These are phyloP conservation scores for Pichia cactophila DNA, from an alignment of 1,139 yeast species.

Conservation along the genomic window DNA sequence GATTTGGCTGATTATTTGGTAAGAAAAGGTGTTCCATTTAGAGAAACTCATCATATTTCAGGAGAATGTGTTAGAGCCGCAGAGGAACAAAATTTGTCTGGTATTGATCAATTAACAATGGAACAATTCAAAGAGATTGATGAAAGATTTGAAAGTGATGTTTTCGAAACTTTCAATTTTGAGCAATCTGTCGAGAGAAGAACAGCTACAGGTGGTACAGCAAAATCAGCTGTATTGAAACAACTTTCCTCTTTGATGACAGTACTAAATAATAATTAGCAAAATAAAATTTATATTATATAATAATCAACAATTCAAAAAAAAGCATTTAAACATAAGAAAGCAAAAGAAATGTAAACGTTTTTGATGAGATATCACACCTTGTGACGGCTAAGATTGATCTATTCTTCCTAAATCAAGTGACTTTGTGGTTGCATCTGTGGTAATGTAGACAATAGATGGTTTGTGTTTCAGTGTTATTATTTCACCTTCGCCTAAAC, in stretches of 20 bases:
- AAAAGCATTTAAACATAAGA: not conserved
- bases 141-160: slow-evolving; percentile 71
- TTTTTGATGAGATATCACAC: no score
- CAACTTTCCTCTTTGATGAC: slow-evolving; percentile 47
- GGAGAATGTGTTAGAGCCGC: slow-evolving; percentile 95
- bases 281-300: no score
- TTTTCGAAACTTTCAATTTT: slow-evolving; percentile 75
- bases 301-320: no score
- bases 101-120: slow-evolving; percentile 71
- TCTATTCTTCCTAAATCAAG: slow-evolving; percentile 8
- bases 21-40: slow-evolving; percentile 95
- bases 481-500: not conserved
- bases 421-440: not conserved
- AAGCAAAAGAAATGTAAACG: not conserved
- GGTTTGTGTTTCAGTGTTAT: not conserved
- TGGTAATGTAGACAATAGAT: slow-evolving; percentile 4
- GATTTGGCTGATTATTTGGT: slow-evolving; percentile 97
- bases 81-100: slow-evolving; percentile 65
- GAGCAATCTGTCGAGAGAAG: slow-evolving; percentile 95
- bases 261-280: not conserved
- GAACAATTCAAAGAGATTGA: slow-evolving; percentile 79
- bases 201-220: slow-evolving; percentile 95
- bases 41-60: slow-evolving; percentile 97
- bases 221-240: slow-evolving; percentile 74
- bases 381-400: not conserved